A percentile compares a stretch with the other conserved stretches of the same genome.
Evolutionary conservation across 148 eudicot species (phyloP).

Genomic region (Fagopyrum tataricum): DNA sequence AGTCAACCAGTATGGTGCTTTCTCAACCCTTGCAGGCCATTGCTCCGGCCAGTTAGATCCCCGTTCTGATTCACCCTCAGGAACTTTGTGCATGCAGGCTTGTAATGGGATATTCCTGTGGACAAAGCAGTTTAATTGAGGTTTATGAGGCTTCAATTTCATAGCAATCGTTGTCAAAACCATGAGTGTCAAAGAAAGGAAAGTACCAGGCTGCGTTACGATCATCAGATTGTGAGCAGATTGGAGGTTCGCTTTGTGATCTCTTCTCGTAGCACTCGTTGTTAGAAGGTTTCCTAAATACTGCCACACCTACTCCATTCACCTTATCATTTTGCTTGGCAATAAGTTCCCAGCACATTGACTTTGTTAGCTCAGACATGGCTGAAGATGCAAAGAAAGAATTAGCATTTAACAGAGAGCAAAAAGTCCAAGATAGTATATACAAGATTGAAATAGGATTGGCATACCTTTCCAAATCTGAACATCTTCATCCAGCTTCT

Average conservation of each 20-base stretch:
- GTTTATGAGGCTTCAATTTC: not conserved
- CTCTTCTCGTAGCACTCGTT: slow-evolving; percentile 41
- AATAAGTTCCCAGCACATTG: slow-evolving; percentile 47
- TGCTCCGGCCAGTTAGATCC: slow-evolving; percentile 71
- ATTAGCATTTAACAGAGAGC: slow-evolving; percentile 8
- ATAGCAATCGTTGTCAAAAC: not conserved
- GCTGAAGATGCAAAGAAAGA: slow-evolving; percentile 22
- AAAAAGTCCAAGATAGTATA: not conserved
- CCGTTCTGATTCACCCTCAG: slow-evolving; percentile 42
- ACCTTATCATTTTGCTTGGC: slow-evolving; percentile 21
- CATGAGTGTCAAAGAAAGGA: not conserved
- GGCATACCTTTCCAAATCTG: slow-evolving; percentile 54
- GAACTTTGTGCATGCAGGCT: slow-evolving; percentile 57
- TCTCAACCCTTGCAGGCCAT: slow-evolving; percentile 55
- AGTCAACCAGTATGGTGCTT: slow-evolving; percentile 54
- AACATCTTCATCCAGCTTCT: slow-evolving; percentile 49
- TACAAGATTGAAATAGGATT: not conserved
- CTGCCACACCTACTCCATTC: slow-evolving; percentile 33
- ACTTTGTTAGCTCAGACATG: slow-evolving; percentile 32
- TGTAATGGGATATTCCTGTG: slow-evolving; percentile 51
- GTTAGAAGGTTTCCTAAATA: slow-evolving; percentile 31
- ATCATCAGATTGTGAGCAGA: slow-evolving; percentile 34
- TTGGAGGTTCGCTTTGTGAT: slow-evolving; percentile 29
- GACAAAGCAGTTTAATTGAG: not conserved
- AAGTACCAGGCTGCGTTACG: slow-evolving; percentile 43